Conservation (phyloP, 768 basidiomycete genomes). For the Mycena vulgaris region DNA sequence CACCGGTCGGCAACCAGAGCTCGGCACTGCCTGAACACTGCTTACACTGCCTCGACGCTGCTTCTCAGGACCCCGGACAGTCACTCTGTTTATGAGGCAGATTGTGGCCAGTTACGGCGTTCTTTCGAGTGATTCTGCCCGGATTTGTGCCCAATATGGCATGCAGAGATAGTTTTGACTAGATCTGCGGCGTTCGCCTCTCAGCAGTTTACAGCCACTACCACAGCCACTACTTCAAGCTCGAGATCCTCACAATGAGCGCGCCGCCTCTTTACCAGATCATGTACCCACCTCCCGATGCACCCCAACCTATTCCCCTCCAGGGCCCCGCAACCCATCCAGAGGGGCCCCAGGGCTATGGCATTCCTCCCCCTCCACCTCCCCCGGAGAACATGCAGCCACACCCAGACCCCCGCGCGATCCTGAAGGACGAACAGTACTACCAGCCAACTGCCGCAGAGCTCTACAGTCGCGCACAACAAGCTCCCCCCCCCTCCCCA, state of each 20-base stretch:
- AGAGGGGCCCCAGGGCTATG: conserved; percentile 59
- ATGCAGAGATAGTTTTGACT: too few relatives aligned
- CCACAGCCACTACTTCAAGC: conserved; percentile 15
- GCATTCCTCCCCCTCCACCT: conserved; percentile 55
- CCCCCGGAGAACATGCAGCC: conserved; percentile 44
- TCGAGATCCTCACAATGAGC: conserved; percentile 40
- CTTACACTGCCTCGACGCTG: conserved; percentile 23
- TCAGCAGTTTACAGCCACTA: too few relatives aligned
- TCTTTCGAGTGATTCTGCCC: too few relatives aligned
- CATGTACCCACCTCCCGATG: conserved; percentile 39
- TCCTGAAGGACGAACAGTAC: conserved; percentile 59
- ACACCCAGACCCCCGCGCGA: conserved; percentile 40
- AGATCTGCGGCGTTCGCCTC: too few relatives aligned
- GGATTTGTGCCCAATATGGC: too few relatives aligned
- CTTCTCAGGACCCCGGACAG: conserved; percentile 1
- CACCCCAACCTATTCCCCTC: conserved; percentile 57
- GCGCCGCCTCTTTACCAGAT: conserved; percentile 44
- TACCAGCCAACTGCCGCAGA: conserved; percentile 70
- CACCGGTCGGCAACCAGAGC: not conserved
- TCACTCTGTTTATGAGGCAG: not conserved
- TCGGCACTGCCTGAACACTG: not conserved
- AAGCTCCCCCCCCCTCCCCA: conserved; percentile 50
- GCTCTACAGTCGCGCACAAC: conserved; percentile 65
- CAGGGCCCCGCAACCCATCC: conserved; percentile 61
- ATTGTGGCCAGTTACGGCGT: not conserved